A percentile compares a stretch with the other conserved stretches of the same genome.
These are phyloP conservation scores for Pseudogymnoascus destructans DNA, from an alignment of 2,329 filamentous ascomycete genomes.

Conservation along the genomic window DNA sequence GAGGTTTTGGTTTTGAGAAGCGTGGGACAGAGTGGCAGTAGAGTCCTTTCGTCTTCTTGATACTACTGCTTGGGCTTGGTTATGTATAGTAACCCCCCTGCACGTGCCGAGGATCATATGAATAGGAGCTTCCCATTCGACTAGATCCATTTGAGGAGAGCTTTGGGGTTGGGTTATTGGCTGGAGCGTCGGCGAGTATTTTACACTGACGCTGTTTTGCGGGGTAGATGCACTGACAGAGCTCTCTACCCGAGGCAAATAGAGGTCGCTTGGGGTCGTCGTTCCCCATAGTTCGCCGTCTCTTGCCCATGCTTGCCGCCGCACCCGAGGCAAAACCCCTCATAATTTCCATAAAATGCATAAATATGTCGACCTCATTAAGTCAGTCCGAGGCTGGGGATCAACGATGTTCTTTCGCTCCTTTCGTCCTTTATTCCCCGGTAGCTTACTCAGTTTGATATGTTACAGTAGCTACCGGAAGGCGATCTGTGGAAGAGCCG, in stretches of 20 bases:
- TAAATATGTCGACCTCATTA: neutral
- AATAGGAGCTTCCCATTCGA: neutral
- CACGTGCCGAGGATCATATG: slow-evolving; percentile 5
- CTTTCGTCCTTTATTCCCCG: neutral
- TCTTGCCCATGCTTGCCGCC: neutral
- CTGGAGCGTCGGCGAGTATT: neutral
- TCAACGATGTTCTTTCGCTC: neutral
- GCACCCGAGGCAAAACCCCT: neutral
- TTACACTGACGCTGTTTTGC: neutral
- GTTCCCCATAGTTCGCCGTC: neutral
- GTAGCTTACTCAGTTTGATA: neutral
- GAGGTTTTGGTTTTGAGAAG: neutral
- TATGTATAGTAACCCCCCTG: neutral
- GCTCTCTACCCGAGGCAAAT: slow-evolving; percentile 7
- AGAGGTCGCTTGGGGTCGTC: neutral
- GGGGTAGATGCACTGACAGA: neutral
- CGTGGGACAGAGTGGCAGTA: neutral
- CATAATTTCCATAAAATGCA: neutral
- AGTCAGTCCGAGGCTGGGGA: neutral
- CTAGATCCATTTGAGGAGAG: neutral
- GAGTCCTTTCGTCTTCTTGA: neutral
- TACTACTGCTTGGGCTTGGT: neutral
- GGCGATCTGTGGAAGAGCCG: neutral
- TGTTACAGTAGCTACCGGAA: neutral
- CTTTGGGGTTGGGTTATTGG: neutral